Evolutionary conservation across 768 basidiomycete species (phyloP).

Genomic region (Boletus subcaerulescens): DNA sequence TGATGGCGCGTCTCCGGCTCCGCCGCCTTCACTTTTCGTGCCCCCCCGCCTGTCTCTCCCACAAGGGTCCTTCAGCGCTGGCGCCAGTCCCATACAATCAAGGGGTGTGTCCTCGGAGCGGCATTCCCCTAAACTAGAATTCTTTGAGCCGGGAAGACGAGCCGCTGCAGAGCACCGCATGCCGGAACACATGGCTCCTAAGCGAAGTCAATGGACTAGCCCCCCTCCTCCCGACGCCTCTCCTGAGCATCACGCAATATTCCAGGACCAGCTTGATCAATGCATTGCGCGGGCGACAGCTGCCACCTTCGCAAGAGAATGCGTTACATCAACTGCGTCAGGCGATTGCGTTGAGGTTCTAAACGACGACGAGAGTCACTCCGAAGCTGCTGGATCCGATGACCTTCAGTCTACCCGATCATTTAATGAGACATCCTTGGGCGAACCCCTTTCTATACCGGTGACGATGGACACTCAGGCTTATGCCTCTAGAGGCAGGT

Average conservation of each 20-base stretch:
- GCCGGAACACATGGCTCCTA: conserved; percentile 80
- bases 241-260: conserved; percentile 59
- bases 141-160: conserved; percentile 42
- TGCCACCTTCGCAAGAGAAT: conserved; percentile 57
- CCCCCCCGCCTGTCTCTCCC: conserved; percentile 49
- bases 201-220: conserved; percentile 79
- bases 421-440: conserved; percentile 50
- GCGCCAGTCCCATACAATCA: conserved; percentile 56
- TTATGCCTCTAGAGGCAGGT: conserved; percentile 26
- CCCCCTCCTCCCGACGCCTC: conserved; percentile 79
- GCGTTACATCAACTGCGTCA: conserved; percentile 49
- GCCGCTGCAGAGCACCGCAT: conserved; percentile 31
- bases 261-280: conserved; percentile 64
- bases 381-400: conserved; percentile 61
- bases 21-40: conserved; percentile 40
- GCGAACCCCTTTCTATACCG: conserved; percentile 12
- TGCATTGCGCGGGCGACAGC: conserved; percentile 68
- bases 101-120: conserved; percentile 43
- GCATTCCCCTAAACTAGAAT: conserved; percentile 50
- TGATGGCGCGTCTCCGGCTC: conserved; percentile 40
- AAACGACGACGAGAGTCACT: conserved; percentile 63
- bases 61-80: conserved; percentile 69
- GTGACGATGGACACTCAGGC: conserved; percentile 6
- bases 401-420: conserved; percentile 69
- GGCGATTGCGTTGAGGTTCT: conserved; percentile 57